Base-by-base conservation (phyloP, 768 basidiomycete genomes). In the Coprinopsis sp. region DNA sequence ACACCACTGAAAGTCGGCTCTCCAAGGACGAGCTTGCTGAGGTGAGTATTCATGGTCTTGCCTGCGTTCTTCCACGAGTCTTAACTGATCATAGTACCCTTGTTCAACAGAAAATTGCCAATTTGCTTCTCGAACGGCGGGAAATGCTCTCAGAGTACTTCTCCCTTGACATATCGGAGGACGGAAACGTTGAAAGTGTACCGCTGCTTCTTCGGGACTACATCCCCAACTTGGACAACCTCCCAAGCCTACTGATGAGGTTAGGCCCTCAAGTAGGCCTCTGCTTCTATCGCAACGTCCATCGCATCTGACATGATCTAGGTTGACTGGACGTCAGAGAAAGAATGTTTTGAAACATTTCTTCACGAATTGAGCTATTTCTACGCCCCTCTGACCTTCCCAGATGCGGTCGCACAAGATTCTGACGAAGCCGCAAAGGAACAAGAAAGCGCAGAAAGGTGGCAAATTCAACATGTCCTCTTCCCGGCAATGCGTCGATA, bases 121-220 rank as follows among this genome's bases (percentile, higher is more conserved):
- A 76, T n/a, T 77, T 77, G 4, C 64, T 92, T 2, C 67, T 81
- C 46, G 59, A 68, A 3, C 72, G 78, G 11, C 75, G 85, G 7
- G 85, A 84, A 3, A 97, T 99, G 94, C 71, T 98, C 3, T 69
- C 78, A 1, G 96, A 97, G 52, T 97, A 99, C 64, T 98, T 98
- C 60, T 84, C 82, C 1, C 64, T 98, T 16, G 64, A 66, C 21
- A 85, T 99, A 52, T 76, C 79, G 5, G 68, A 74, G 0, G 67
- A 76, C 2, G 93, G 90, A 1, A 60, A 69, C 19, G 66, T 98
- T n/a, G 77, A 84, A 55, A 81, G 77, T 47, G 59, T 99, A 11
- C 96, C 96, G 0, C 70, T 93, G 37, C 70, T 99, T 10, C 72
- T 97, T 33, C 76, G 80, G 39, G 92, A 89, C 33, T 97, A 90